These are phyloP conservation scores for Leccinum subtestaceum DNA, from an alignment of 768 basidiomycete species.

Conservation along the genomic window DNA sequence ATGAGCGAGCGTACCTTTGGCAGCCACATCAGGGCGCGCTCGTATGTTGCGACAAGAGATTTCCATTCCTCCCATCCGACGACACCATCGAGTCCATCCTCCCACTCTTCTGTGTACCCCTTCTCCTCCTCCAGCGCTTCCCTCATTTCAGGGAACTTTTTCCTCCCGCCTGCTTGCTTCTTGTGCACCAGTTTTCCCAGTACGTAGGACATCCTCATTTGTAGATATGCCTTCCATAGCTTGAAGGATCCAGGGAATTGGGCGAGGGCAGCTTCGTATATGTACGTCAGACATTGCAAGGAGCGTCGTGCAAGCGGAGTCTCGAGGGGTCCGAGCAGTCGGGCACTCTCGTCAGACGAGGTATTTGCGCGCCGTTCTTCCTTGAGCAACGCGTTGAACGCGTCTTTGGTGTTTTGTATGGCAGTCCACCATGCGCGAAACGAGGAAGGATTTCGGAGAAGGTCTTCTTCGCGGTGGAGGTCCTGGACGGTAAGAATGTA, in stretches of 20 bases:
- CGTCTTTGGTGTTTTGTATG: slow-evolving; percentile 72
- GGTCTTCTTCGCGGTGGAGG: slow-evolving; percentile 88
- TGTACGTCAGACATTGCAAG: slow-evolving; percentile 80
- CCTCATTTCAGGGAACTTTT: slow-evolving; percentile 89
- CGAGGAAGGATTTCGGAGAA: slow-evolving; percentile 85
- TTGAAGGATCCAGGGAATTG: slow-evolving; percentile 92
- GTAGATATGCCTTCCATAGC: slow-evolving; percentile 92
- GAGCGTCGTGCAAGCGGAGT: slow-evolving; percentile 69
- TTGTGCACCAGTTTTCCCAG: slow-evolving; percentile 70
- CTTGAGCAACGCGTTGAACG: slow-evolving; percentile 54
- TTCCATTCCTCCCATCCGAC: slow-evolving; percentile 99
- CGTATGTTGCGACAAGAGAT: slow-evolving; percentile 80
- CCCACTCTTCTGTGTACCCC: slow-evolving; percentile 81
- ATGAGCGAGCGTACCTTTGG: slow-evolving; percentile 62
- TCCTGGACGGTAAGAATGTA: slow-evolving; percentile 73
- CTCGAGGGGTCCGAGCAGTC: slow-evolving; percentile 77
- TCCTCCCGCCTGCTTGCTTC: slow-evolving; percentile 82
- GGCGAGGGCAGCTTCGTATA: slow-evolving; percentile 90
- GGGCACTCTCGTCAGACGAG: slow-evolving; percentile 47
- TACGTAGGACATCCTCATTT: slow-evolving; percentile 80
- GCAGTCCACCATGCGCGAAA: slow-evolving; percentile 94
- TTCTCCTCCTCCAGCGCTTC: slow-evolving; percentile 85
- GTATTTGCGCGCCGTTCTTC: slow-evolving; percentile 46
- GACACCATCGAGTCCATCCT: slow-evolving; percentile 78
- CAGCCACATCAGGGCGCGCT: slow-evolving; percentile 92